A percentile compares a stretch with the other conserved stretches of the same genome.
These are phyloP conservation scores for Penicillium psychrofluorescens DNA, from an alignment of 495 filamentous ascomycete genomes.

Conservation along the genomic window DNA sequence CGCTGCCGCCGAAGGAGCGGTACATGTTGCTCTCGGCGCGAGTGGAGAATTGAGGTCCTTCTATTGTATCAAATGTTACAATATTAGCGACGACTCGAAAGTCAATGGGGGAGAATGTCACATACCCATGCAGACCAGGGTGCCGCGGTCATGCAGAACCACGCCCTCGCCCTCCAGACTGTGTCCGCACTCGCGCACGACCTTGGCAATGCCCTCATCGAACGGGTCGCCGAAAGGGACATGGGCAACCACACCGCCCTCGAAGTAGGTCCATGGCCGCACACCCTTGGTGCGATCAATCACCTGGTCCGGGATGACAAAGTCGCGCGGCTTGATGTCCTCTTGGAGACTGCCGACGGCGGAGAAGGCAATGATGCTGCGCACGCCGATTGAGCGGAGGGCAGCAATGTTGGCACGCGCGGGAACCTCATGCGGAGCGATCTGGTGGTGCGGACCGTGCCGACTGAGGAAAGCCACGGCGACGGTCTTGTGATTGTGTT, in stretches of 20 bases:
- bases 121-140: conserved; percentile 83
- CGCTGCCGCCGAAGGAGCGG: conserved; percentile 79
- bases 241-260: conserved; percentile 86
- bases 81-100: conserved; percentile 1
- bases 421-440: conserved; percentile 87
- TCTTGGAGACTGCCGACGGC: conserved; percentile 91
- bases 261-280: conserved; percentile 92
- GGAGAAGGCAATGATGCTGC: conserved; percentile 85
- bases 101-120: background rate
- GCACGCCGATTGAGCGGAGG: conserved; percentile 79
- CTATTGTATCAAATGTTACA: conserved; percentile 25
- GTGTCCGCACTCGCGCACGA: conserved; percentile 66
- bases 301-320: conserved; percentile 91
- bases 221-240: conserved; percentile 96
- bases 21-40: conserved; percentile 93
- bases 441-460: conserved; percentile 81
- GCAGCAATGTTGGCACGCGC: conserved; percentile 93
- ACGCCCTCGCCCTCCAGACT: conserved; percentile 73
- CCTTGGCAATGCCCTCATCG: conserved; percentile 63
- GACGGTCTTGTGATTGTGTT: conserved; percentile 46
- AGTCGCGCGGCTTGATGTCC: conserved; percentile 88
- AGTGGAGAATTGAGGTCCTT: conserved; percentile 96
- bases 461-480: conserved; percentile 91
- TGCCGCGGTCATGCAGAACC: conserved; percentile 67
- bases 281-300: conserved; percentile 97